A percentile compares a stretch with the other conserved stretches of the same genome.
Conservation (phyloP, 257 asterid species). For the Henckelia pumila region DNA sequence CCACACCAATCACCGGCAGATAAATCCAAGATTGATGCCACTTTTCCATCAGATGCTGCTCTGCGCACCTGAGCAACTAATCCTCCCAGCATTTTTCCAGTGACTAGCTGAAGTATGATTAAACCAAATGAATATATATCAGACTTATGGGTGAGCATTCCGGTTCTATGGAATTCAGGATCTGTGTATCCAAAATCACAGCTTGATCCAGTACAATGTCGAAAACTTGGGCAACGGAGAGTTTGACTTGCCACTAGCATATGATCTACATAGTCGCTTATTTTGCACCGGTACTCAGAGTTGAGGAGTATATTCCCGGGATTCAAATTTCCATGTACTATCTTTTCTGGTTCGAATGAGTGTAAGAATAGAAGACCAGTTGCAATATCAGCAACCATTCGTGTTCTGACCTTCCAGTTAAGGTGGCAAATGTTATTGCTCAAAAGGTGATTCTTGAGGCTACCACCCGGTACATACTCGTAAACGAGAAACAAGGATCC, state of each 20-base stretch:
- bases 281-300: constrained; percentile 48
- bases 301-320: constrained; percentile 71
- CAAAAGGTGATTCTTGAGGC: constrained; percentile 55
- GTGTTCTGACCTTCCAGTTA: constrained; percentile 67
- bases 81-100: constrained; percentile 53
- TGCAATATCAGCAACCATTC: constrained; percentile 58
- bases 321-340: constrained; percentile 68
- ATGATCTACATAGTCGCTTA: constrained; percentile 58
- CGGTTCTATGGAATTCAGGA: constrained; percentile 67
- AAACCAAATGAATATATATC: constrained; percentile 75
- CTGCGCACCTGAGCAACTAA: constrained; percentile 47
- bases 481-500: constrained; percentile 68
- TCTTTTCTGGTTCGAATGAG: constrained; percentile 39
- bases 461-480: constrained; percentile 69
- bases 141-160: constrained; percentile 50
- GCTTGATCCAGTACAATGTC: constrained; percentile 40
- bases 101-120: constrained; percentile 65
- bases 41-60: constrained; percentile 40
- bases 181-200: constrained; percentile 55
- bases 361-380: constrained; percentile 66
- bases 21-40: constrained; percentile 51
- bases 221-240: constrained; percentile 63
- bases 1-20: constrained; percentile 81
- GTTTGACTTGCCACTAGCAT: constrained; percentile 48
- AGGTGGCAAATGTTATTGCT: constrained; percentile 40